Conservation (phyloP, 148 eudicot species). For the Heliosperma pusillum region DNA sequence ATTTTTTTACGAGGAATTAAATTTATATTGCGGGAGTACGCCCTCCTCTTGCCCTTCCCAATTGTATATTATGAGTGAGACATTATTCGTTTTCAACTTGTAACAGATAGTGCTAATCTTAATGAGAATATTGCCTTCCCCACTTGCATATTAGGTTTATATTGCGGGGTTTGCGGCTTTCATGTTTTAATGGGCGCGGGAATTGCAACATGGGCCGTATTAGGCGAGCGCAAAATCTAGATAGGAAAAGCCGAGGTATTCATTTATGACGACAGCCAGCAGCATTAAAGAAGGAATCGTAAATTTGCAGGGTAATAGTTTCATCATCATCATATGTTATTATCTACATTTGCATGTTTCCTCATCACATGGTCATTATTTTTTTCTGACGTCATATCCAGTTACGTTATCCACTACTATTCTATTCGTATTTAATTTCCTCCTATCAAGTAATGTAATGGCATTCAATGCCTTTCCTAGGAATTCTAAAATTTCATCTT, state of each 20-base stretch:
- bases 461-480: conserved; percentile 12
- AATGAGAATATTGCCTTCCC: too few relatives aligned
- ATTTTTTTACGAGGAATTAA: too few relatives aligned
- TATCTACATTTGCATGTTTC: conserved; percentile 9
- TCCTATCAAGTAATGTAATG: background rate
- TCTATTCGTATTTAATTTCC: background rate
- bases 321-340: background rate
- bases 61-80: too few relatives aligned
- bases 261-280: background rate
- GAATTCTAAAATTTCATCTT: conserved; percentile 3
- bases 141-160: too few relatives aligned
- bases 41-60: too few relatives aligned
- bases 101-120: too few relatives aligned
- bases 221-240: background rate
- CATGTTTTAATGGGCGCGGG: background rate
- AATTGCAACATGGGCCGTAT: background rate
- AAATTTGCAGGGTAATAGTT: background rate
- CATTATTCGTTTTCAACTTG: too few relatives aligned
- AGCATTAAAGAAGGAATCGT: background rate
- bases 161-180: background rate
- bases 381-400: background rate
- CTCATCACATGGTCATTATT: background rate
- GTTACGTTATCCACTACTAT: background rate
- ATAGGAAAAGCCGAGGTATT: background rate
- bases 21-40: too few relatives aligned